These are phyloP conservation scores for Pyricularia sp. DNA, from an alignment of 2,329 filamentous ascomycete genomes.

Conservation along the genomic window DNA sequence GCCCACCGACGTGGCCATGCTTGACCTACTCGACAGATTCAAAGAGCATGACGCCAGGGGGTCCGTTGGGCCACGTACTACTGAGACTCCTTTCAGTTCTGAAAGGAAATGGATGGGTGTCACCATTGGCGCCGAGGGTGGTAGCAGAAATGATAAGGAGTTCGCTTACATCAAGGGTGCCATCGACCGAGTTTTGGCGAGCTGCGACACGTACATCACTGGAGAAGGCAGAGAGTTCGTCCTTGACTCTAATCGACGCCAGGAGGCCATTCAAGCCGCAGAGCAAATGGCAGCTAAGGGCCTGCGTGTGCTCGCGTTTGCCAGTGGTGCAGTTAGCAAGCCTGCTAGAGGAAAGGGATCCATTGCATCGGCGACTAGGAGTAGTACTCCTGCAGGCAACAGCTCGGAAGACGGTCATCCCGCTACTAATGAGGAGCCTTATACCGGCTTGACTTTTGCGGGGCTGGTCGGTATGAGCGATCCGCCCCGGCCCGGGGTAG, in stretches of 20 bases:
- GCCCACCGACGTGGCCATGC: slow-evolving; percentile 92
- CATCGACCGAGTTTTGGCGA: slow-evolving; percentile 70
- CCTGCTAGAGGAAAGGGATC: slow-evolving; percentile 9
- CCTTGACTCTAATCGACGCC: slow-evolving; percentile 60
- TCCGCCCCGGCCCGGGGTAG: slow-evolving; percentile 80
- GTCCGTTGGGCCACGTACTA: slow-evolving; percentile 65
- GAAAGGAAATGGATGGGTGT: slow-evolving; percentile 99
- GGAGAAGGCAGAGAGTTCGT: slow-evolving; percentile 76
- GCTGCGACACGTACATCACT: slow-evolving; percentile 84
- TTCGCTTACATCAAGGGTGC: slow-evolving; percentile 94
- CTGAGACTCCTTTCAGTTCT: slow-evolving; percentile 90
- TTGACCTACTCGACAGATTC: slow-evolving; percentile 83
- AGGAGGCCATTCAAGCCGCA: slow-evolving; percentile 66
- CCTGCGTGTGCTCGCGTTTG: slow-evolving; percentile 82
- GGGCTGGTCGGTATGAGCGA: slow-evolving; percentile 96
- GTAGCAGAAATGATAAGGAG: slow-evolving; percentile 48
- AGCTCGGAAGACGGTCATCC: slow-evolving; percentile 23
- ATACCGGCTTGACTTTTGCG: slow-evolving; percentile 74
- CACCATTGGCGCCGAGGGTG: slow-evolving; percentile 53
- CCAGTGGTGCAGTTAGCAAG: slow-evolving; percentile 55
- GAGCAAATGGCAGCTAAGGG: slow-evolving; percentile 81
- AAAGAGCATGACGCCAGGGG: slow-evolving; percentile 86
- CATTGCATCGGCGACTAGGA: slow-evolving; percentile 24
- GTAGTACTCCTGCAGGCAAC: slow-evolving; percentile 33
- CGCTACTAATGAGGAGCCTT: slow-evolving; percentile 54